phyloP scores from a whole-genome alignment of 371 early-diverging fungal species.

The Mortierella sp. region DNA sequence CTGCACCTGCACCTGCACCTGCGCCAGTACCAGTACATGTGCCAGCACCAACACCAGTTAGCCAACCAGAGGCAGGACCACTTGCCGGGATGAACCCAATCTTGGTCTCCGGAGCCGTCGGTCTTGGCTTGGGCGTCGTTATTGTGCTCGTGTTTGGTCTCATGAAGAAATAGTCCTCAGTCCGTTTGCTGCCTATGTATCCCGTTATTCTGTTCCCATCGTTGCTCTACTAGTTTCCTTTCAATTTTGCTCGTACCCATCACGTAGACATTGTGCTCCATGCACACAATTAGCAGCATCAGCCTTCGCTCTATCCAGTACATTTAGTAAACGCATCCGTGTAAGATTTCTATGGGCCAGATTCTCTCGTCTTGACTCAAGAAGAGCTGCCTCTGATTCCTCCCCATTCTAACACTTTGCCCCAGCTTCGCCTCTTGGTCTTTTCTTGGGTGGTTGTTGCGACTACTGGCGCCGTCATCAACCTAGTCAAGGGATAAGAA shows the following conservation, averaged over 20 bases:
- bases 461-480: conserved; percentile 44
- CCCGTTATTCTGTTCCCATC: too few relatives aligned
- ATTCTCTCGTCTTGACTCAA: too few relatives aligned
- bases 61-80: neutral
- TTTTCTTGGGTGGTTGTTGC: conserved; percentile 37
- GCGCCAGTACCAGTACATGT: neutral
- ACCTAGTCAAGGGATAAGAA: conserved; percentile 8
- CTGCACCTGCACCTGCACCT: neutral
- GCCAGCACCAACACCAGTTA: neutral
- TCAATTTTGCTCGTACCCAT: too few relatives aligned
- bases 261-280: too few relatives aligned
- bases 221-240: too few relatives aligned
- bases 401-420: conserved; percentile 52
- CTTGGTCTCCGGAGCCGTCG: conserved; percentile 38
- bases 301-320: too few relatives aligned
- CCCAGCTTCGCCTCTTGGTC: conserved; percentile 48
- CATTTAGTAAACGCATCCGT: too few relatives aligned
- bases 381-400: conserved; percentile 47
- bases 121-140: conserved; percentile 37
- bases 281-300: too few relatives aligned
- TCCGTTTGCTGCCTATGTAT: too few relatives aligned
- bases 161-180: conserved; percentile 38
- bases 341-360: too few relatives aligned
- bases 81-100: conserved; percentile 19
- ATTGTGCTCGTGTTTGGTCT: conserved; percentile 34